Percentiles rank a stretch among this genome's conserved stretches.
These are phyloP conservation scores for Ophiobolus disseminans DNA, from an alignment of 2,329 filamentous ascomycete species.

Conservation along the genomic window DNA sequence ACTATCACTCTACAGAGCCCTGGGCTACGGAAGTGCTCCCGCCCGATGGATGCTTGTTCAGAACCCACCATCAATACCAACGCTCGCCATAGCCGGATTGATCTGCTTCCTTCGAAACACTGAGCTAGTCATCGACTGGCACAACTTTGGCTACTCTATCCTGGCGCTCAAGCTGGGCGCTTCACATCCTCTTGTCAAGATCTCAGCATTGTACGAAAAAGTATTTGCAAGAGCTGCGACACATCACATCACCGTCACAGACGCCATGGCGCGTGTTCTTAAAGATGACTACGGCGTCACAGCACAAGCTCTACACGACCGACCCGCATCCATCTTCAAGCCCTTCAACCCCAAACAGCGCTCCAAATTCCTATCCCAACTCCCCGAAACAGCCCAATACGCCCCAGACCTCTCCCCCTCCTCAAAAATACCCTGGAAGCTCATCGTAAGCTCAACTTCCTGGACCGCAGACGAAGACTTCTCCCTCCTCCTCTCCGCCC, in stretches of 20 bases:
- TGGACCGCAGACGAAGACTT: constrained; percentile 99
- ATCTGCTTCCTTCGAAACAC: constrained; percentile 80
- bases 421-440: constrained; percentile 63
- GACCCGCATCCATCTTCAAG: constrained; percentile 82
- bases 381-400: constrained; percentile 69
- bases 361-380: constrained; percentile 65
- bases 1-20: constrained; percentile 70
- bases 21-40: constrained; percentile 77
- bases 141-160: constrained; percentile 98
- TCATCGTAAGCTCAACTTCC: constrained; percentile 92
- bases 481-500: constrained; percentile 80
- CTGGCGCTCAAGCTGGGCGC: constrained; percentile 71
- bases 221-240: constrained; percentile 71
- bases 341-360: constrained; percentile 61
- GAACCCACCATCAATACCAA: constrained; percentile 95
- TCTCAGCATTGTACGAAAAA: constrained; percentile 81
- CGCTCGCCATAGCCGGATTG: constrained; percentile 76
- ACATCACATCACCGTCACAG: constrained; percentile 85
- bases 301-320: constrained; percentile 70
- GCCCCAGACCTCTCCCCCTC: constrained; percentile 60
- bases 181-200: constrained; percentile 74
- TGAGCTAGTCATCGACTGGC: constrained; percentile 91
- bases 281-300: constrained; percentile 69
- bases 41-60: constrained; percentile 86
- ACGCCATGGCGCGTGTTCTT: constrained; percentile 83